Conservation (phyloP, 192 early-diverging fungal species). For the Pilobolus umbonatus region DNA sequence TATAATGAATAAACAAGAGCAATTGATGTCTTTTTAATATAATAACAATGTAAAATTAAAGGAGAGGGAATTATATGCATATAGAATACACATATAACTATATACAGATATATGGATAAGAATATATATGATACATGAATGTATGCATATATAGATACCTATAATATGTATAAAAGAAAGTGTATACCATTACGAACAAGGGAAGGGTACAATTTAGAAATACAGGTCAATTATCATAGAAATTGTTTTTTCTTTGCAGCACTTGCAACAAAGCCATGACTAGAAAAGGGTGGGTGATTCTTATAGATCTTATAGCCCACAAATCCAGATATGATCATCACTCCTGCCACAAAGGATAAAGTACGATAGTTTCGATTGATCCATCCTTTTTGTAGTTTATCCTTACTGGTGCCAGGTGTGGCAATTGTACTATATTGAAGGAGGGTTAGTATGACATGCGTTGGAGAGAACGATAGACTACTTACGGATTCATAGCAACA, state of each 20-base stretch:
- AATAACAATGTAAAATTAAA: too few species aligned
- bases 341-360: conserved; percentile 23
- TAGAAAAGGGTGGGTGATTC: conserved; percentile 17
- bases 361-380: conserved; percentile 20
- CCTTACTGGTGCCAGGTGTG: conserved; percentile 28
- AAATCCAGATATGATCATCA: conserved; percentile 24
- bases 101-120: too few species aligned
- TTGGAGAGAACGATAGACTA: neutral
- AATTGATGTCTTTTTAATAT: too few species aligned
- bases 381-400: conserved; percentile 28
- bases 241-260: conserved; percentile 11
- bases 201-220: neutral
- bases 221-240: conserved; percentile 5
- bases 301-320: conserved; percentile 34
- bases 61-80: too few species aligned
- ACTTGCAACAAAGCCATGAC: neutral
- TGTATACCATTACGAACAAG: too few species aligned
- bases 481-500: conserved; percentile 77
- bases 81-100: too few species aligned
- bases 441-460: neutral
- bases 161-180: too few species aligned
- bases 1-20: too few species aligned
- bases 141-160: neutral
- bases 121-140: neutral
- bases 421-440: conserved; percentile 19